Evolutionary conservation across 306 rosid genomes (phyloP), one percentile per base, ranked within the genome.

Genomic region (Cicer bijugum): DNA sequence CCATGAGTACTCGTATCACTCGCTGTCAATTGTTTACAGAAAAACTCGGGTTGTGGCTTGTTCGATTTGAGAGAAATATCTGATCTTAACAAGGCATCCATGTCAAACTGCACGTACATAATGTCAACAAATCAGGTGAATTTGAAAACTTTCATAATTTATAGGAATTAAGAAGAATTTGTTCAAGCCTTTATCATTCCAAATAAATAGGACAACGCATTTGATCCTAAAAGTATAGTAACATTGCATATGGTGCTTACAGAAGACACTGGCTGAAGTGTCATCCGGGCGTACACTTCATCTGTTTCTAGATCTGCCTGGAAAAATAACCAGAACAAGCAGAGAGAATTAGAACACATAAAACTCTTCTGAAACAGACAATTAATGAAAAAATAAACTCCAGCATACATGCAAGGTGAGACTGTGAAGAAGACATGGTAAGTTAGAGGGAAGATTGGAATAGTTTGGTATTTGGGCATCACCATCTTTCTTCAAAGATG

Each of bases 1-100:
- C 99, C 99, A 82, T 94, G 99, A 66, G 99, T 94, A 77, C 99
- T 94, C 1, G 99, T 94, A 78, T 94, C 99, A 64, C 99, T 94
- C 2, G 99, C 96, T 1, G 99, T 94, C 83, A 94, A 82, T 14
- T 91, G 92, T 47, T 94, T 94, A 69, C 99, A 94, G 85, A 94
- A 94, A 74, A 94, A 94, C 67, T 94, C 99, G 0, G 96, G 90
- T 59, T 87, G 99, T 3, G 95, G 78, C 74, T 90, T 94, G 78
- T 71, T 89, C 0, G 91, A 79, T 81, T 94, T 91, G 82, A 94
- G 97, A 33, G 95, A 85, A 51, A 89, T 91, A 85, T 94, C 99
- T 4, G 99, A 94, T 75, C 93, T 85, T 71, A 94, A 77, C 37
- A 94, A 77, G 35, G 96, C 91, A 1, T 94, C 99, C 84, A 85